Evolutionary conservation across 129 eudicot species (phyloP).

Genomic region (Tagetes patula): DNA sequence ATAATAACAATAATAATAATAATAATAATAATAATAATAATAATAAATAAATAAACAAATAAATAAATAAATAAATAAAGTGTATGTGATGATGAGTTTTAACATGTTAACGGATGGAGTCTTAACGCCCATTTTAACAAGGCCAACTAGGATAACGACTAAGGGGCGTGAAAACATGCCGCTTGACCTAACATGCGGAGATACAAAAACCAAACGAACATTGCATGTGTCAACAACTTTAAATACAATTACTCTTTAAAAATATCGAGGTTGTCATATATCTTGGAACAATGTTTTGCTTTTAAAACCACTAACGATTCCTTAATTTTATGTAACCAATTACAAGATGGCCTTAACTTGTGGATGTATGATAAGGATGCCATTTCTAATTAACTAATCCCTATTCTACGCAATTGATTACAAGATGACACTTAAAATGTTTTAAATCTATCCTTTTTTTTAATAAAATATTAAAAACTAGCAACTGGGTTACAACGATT

Average conservation of each 20-base stretch:
- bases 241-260: conserved; percentile 3
- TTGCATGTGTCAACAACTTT: not conserved
- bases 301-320: conserved; percentile 29
- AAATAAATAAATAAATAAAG: no score
- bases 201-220: not conserved
- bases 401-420: not conserved
- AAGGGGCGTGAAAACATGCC: no score
- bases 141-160: no score
- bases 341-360: conserved; percentile 32
- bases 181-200: no score
- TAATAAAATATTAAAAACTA: not conserved
- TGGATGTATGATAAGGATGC: conserved; percentile 43
- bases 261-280: conserved; percentile 20
- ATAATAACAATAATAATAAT: no score
- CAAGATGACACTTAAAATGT: not conserved
- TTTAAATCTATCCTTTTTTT: not conserved
- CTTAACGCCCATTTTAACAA: no score
- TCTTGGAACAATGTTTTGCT: conserved; percentile 27
- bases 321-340: conserved; percentile 23
- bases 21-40: no score
- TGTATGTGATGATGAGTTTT: no score
- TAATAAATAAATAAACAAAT: no score
- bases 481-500: not conserved
- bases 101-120: no score
- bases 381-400: conserved; percentile 37